Conservation (phyloP, 768 basidiomycete species). For the Wakefieldia striispora region DNA sequence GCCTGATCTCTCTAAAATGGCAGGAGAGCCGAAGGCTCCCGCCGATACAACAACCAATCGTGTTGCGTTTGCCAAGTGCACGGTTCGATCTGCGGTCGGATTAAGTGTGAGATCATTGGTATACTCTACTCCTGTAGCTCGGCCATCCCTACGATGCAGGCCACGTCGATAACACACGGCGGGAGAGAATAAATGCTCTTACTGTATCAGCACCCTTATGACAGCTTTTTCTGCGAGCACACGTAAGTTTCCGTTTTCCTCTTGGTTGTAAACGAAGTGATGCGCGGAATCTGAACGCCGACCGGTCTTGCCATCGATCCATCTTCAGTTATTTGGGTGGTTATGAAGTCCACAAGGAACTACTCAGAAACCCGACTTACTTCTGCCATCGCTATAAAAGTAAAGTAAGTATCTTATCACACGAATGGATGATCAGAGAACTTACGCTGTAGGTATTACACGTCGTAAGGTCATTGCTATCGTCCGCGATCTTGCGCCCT, state of each 20-base stretch:
- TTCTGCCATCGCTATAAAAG: conserved; percentile 49
- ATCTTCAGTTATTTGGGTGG: conserved; percentile 35
- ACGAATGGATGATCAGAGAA: background rate
- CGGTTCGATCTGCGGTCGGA: conserved; percentile 23
- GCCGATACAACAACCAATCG: conserved; percentile 48
- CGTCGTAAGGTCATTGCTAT: conserved; percentile 44
- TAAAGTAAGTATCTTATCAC: background rate
- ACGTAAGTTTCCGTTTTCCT: conserved; percentile 40
- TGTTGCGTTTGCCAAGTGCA: conserved; percentile 34
- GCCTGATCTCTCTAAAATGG: conserved; percentile 61
- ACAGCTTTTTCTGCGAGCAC: conserved; percentile 43
- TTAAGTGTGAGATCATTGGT: conserved; percentile 29
- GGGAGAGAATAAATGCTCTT: conserved; percentile 7
- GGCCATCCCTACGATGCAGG: conserved; percentile 20
- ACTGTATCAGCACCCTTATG: conserved; percentile 51
- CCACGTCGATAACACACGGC: background rate
- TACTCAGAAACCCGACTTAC: conserved; percentile 29
- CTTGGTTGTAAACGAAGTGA: conserved; percentile 49
- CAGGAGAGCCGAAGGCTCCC: conserved; percentile 55
- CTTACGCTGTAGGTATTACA: conserved; percentile 50
- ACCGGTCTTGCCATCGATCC: conserved; percentile 50
- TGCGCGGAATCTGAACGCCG: conserved; percentile 56
- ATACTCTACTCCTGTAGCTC: conserved; percentile 52
- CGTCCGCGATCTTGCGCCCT: conserved; percentile 40
- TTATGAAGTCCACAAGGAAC: background rate